A percentile compares a stretch with the other conserved stretches of the same genome.
Conservation (phyloP, 345 rosid genomes). For the Dovyalis caffra region DNA sequence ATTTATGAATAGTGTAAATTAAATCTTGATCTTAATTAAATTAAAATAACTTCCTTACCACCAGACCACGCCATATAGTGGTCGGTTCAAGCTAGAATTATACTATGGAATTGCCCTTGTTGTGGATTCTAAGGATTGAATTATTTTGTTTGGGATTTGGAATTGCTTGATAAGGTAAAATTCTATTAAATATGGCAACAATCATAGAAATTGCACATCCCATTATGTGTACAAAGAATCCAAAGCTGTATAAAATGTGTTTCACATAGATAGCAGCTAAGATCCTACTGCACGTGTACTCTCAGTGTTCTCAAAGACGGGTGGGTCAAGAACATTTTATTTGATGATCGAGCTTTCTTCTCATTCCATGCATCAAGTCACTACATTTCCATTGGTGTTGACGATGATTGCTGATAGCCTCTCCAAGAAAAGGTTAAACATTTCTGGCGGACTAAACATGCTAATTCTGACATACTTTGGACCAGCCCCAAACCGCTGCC, state of each 20-base stretch:
- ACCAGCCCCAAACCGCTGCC: conserved; percentile 56
- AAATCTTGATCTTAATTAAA: no score
- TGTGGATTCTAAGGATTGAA: no score
- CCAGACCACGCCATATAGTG: no score
- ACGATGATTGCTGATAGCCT: conserved; percentile 43
- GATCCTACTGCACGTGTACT: neutral
- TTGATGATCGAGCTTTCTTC: neutral
- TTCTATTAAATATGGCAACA: neutral
- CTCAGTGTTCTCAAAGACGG: neutral
- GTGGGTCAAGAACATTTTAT: neutral
- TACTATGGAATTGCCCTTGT: no score
- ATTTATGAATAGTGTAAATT: no score
- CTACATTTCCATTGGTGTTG: neutral
- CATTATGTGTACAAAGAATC: neutral
- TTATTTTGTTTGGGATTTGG: no score
- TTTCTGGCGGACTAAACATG: conserved; percentile 65
- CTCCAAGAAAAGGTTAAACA: conserved; percentile 53
- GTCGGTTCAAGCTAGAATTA: no score
- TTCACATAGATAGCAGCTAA: no score
- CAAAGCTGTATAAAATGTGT: no score
- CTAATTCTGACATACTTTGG: conserved; percentile 55
- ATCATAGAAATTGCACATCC: neutral
- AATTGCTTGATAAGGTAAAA: neutral
- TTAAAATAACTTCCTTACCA: no score
- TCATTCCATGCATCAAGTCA: neutral